A percentile compares a stretch with the other conserved stretches of the same genome.
Evolutionary conservation across 192 early-diverging fungal genomes (phyloP).

Genomic region (Dissophora ornata): DNA sequence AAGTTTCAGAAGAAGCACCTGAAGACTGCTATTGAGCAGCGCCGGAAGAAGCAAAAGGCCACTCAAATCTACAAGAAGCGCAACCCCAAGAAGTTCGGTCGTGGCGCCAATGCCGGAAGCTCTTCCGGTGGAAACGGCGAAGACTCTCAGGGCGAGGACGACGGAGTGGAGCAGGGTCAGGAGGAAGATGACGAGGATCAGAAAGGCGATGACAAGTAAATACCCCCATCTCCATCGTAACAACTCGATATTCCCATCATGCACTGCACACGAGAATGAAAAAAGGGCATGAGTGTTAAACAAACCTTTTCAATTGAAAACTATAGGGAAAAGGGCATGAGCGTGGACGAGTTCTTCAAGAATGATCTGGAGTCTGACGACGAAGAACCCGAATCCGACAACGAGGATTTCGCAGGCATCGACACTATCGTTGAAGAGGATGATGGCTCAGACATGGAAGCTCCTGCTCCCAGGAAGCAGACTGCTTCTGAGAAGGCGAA

Average conservation of each 20-base stretch:
- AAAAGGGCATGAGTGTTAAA: neutral
- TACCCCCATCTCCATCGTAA: neutral
- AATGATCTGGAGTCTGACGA: slow-evolving; percentile 61
- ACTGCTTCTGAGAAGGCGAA: slow-evolving; percentile 40
- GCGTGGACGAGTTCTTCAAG: slow-evolving; percentile 65
- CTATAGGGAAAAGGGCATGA: slow-evolving; percentile 53
- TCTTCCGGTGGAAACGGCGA: neutral
- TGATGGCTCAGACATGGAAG: slow-evolving; percentile 51
- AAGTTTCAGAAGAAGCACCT: slow-evolving; percentile 85
- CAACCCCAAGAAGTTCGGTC: slow-evolving; percentile 65
- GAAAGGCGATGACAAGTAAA: slow-evolving; percentile 35
- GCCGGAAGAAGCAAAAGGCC: slow-evolving; percentile 67
- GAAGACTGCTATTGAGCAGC: slow-evolving; percentile 71
- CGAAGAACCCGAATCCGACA: slow-evolving; percentile 63
- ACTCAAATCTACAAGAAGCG: slow-evolving; percentile 68
- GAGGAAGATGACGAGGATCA: slow-evolving; percentile 28
- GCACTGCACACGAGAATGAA: neutral
- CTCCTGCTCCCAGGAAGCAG: slow-evolving; percentile 33
- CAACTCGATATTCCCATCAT: neutral
- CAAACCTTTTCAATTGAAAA: neutral
- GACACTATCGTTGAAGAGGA: slow-evolving; percentile 69
- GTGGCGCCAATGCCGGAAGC: slow-evolving; percentile 25
- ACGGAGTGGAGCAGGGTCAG: too few relatives aligned
- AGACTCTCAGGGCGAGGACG: slow-evolving; percentile 4
- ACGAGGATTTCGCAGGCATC: slow-evolving; percentile 62